Conservation (phyloP, 805 yeast genomes). For the Candida wancherniae region DNA sequence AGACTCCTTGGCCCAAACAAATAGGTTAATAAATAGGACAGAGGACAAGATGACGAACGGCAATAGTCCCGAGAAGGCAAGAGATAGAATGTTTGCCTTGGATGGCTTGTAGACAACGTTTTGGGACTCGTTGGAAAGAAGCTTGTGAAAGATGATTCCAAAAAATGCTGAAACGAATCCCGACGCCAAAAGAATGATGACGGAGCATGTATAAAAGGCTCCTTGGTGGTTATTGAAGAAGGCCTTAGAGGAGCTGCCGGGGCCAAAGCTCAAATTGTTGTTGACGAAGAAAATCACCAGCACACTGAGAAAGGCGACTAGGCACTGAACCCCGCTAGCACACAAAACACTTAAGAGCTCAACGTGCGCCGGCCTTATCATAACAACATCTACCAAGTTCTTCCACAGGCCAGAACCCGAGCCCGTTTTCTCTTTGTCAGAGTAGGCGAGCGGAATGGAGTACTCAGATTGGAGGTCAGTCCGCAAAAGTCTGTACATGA, state of each 20-base stretch:
- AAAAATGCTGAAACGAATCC: constrained; percentile 73
- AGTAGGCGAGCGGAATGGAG: constrained; percentile 13
- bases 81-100: constrained; percentile 21
- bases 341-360: constrained; percentile 50
- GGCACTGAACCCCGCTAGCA: constrained; percentile 72
- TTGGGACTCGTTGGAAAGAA: constrained; percentile 38
- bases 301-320: constrained; percentile 61
- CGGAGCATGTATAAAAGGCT: constrained; percentile 57
- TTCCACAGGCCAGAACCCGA: constrained; percentile 40
- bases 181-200: constrained; percentile 58
- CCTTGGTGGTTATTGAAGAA: constrained; percentile 66
- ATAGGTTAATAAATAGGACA: constrained; percentile 54
- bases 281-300: constrained; percentile 46
- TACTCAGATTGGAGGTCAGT: constrained; percentile 43
- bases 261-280: constrained; percentile 22
- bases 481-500: constrained; percentile 52
- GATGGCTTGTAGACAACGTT: constrained; percentile 22
- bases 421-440: constrained; percentile 2
- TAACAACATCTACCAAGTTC: constrained; percentile 48
- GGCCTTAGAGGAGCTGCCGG: constrained; percentile 40
- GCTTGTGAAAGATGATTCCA: constrained; percentile 58
- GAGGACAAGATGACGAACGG: constrained; percentile 47
- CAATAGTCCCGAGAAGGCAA: constrained; percentile 34
- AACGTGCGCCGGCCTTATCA: constrained; percentile 46
- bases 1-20: constrained; percentile 73